Base-by-base conservation (phyloP, 2,329 filamentous ascomycete genomes). In the Calonectria fujianensis region DNA sequence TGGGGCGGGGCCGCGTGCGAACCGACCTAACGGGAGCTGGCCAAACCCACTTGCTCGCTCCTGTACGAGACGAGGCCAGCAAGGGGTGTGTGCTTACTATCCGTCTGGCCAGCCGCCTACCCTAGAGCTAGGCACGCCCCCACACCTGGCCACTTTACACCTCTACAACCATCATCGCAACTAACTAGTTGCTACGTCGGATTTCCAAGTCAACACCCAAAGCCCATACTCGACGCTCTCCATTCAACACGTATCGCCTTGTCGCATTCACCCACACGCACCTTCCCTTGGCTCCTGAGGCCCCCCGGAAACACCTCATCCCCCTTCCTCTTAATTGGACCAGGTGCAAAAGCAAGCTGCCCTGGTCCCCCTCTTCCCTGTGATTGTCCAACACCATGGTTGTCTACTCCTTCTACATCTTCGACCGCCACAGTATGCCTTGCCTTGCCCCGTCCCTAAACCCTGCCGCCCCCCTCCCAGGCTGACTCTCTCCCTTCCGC, bases 391-490 rank as follows among this genome's bases (percentile, higher is more conserved):
- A 79, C 85, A 88, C 80, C 83, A 98, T 99, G 97, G 93, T 94
- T 75, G 94, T 98, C 85, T 98, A 97, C 88, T 96, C 96, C 74
- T 98, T 99, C 87, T 98, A 98, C 90, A 98, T 99, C 84, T 99
- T 99, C 85, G 97, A 99, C 88, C 94, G 97, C 79, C 97, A 99
- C 87, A 98, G 97, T 98, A 90, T 83, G 91, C 82, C 64, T 8
- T 48, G 54, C 50, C 37, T 24, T 24, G 32, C 18, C 35, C n/a
- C 6, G 14, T 20, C 65, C 52, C 31, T 13, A 65, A 61, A 45
- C 11, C 35, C 31, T 54, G 24, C 63, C 45, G 50, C 57, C 51
- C 32, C 27, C 50, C 39, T 27, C 50, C 37, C 48, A 63, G 69
- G 27, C 79, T 81, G 70, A 80, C 76, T 51, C 64, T 20, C 13